Base-by-base conservation (phyloP, 768 basidiomycete genomes). In the Amylocystis lapponica region DNA sequence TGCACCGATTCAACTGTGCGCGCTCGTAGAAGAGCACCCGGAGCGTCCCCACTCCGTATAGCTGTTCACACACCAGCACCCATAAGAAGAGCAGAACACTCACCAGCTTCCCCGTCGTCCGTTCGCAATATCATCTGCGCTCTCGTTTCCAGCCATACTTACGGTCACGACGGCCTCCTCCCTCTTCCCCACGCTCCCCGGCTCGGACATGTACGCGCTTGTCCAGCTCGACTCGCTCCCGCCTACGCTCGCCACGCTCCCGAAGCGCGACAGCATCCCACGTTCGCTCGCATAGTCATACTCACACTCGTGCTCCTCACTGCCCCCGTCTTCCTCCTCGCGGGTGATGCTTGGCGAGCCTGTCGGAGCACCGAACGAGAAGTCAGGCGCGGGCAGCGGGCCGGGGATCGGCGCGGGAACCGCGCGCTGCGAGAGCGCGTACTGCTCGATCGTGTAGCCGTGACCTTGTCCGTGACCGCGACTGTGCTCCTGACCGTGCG, bases 171-270 rank as follows among this genome's bases (percentile, higher is more conserved):
- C 46, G n/a, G 33, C 50, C 21, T 45, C 47, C 26, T n/a, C n/a
- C n/a, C n/a, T n/a, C n/a, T 42, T 27, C 42, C 34, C 38, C 33
- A 47, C 52, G 29, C 42, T 41, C n/a, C 48, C 53, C n/a, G 39
- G 42, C n/a, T 57, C 59, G 30, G 51, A 53, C 33, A 33, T 41
- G 32, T 47, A 54, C n/a, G 49, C 53, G 43, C 59, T 61, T 42
- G 59, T 59, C 49, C 46, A 54, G 47, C 60, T 60, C 16, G 40
- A 53, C 45, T 58, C 57, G 50, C 57, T 61, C 4, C 54, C 53
- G 32, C 47, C 54, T 27, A 53, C 46, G 43, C 55, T 57, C 47
- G 59, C 56, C 21, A 57, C 43, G 32, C 49, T 53, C 21, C 51
- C 56, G 39, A 54, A 59, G 34, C 55, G 36, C 29, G 55, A 54